Percentiles rank a stretch among this genome's conserved stretches.
phyloP scores from a whole-genome alignment of 106 monocot species.

The Dioscorea alata region DNA sequence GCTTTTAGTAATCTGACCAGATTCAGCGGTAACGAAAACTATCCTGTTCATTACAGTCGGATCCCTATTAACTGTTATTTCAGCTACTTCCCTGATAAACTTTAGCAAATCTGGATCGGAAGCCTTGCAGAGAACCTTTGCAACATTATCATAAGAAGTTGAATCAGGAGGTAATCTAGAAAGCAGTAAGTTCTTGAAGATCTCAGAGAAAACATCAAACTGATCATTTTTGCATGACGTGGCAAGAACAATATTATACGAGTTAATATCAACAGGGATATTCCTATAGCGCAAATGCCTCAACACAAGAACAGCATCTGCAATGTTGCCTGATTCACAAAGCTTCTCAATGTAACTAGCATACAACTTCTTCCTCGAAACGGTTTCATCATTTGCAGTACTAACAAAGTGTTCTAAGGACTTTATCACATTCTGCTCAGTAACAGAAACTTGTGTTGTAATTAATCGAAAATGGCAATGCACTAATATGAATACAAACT shows the following conservation, averaged over 20 bases:
- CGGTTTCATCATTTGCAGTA: slow-evolving; percentile 6
- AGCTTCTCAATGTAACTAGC: slow-evolving; percentile 35
- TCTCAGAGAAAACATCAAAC: slow-evolving; percentile 37
- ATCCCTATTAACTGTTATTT: slow-evolving; percentile 37
- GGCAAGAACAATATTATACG: slow-evolving; percentile 43
- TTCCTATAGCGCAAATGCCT: slow-evolving; percentile 23
- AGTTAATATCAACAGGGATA: slow-evolving; percentile 19
- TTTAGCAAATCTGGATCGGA: slow-evolving; percentile 23
- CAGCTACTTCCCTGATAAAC: slow-evolving; percentile 46
- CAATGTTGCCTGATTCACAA: slow-evolving; percentile 36
- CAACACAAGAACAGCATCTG: slow-evolving; percentile 29
- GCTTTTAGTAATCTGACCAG: slow-evolving; percentile 43
- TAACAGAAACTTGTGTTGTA: not conserved
- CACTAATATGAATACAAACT: not conserved
- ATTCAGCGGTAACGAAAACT: slow-evolving; percentile 36
- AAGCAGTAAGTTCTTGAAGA: slow-evolving; percentile 59
- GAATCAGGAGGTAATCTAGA: slow-evolving; percentile 44
- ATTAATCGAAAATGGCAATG: slow-evolving; percentile 7
- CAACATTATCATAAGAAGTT: slow-evolving; percentile 42
- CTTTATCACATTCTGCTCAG: slow-evolving; percentile 12
- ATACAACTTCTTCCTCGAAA: slow-evolving; percentile 26
- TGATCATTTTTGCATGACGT: slow-evolving; percentile 29
- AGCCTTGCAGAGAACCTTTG: slow-evolving; percentile 37
- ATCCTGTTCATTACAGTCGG: slow-evolving; percentile 66
- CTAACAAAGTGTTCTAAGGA: slow-evolving; percentile 16